Evolutionary conservation across 495 filamentous ascomycete genomes (phyloP).

Genomic region (Penicillium canescens): DNA sequence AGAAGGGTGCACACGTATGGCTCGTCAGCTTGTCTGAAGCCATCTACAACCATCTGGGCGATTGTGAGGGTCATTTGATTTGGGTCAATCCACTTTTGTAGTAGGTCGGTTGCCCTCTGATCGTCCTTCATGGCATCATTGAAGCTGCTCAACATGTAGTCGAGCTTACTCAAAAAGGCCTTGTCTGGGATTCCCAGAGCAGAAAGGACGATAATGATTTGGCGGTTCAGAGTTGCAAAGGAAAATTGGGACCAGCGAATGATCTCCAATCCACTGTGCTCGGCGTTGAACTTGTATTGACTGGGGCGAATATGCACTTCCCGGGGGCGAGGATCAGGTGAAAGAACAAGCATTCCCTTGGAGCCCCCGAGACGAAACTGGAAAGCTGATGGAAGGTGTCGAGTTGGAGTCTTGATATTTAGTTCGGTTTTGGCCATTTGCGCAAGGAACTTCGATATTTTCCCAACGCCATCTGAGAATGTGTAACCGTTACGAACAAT

Average conservation of each 20-base stretch:
- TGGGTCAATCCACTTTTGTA: conserved; percentile 78
- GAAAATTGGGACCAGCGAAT: conserved; percentile 76
- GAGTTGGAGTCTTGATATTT: conserved; percentile 44
- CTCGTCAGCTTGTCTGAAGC: conserved; percentile 74
- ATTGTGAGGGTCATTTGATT: conserved; percentile 77
- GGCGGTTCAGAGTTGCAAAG: conserved; percentile 78
- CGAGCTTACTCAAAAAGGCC: conserved; percentile 67
- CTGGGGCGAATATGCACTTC: conserved; percentile 78
- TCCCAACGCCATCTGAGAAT: conserved; percentile 94
- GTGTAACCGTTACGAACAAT: conserved; percentile 62
- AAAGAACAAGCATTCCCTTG: conserved; percentile 84
- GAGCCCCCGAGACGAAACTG: conserved; percentile 91
- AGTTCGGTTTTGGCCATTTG: conserved; percentile 66
- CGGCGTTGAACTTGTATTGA: conserved; percentile 83
- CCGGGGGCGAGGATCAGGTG: conserved; percentile 54
- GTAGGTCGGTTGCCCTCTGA: conserved; percentile 58
- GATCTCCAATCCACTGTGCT: conserved; percentile 74
- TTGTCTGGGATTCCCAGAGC: conserved; percentile 68
- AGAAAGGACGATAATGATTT: conserved; percentile 83
- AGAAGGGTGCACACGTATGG: conserved; percentile 80
- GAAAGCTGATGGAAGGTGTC: conserved; percentile 70
- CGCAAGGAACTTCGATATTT: conserved; percentile 79
- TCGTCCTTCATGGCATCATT: conserved; percentile 67
- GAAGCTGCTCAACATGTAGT: conserved; percentile 61
- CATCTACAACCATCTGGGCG: conserved; percentile 71